phyloP scores from a whole-genome alignment of 352 stramenopile species.

The Pythium phragmiticola region DNA sequence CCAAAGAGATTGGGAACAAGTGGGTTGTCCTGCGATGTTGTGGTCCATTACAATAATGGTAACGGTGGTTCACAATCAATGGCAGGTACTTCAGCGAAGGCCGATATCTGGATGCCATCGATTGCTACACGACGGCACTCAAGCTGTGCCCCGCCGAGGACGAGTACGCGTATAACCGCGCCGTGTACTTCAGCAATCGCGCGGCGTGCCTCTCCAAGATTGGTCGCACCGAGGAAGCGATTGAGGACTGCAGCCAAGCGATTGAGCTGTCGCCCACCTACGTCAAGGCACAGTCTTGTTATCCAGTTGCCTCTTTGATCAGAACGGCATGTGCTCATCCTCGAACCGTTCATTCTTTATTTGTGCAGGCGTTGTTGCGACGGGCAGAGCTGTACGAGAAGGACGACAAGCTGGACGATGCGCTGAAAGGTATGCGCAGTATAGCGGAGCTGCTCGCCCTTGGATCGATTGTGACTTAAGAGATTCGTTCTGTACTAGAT shows the following conservation, averaged over 20 bases:
- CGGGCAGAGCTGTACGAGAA: slow-evolving; percentile 92
- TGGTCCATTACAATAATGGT: neutral
- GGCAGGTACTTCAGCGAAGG: slow-evolving; percentile 67
- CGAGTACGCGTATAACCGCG: slow-evolving; percentile 81
- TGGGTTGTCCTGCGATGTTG: slow-evolving; percentile 26
- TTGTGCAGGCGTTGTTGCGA: slow-evolving; percentile 74
- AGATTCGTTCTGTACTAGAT: slow-evolving; percentile 30
- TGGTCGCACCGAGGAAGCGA: slow-evolving; percentile 80
- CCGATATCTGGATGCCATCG: slow-evolving; percentile 74
- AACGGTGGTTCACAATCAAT: neutral
- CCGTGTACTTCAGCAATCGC: slow-evolving; percentile 87
- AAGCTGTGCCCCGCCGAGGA: slow-evolving; percentile 73
- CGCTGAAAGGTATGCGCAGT: slow-evolving; percentile 68
- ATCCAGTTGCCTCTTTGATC: neutral
- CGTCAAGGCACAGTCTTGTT: slow-evolving; percentile 77
- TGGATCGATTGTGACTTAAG: neutral
- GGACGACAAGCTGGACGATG: slow-evolving; percentile 93
- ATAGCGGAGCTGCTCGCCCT: neutral
- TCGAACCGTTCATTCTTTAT: neutral
- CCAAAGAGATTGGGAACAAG: slow-evolving; percentile 87
- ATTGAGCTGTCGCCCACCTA: slow-evolving; percentile 96
- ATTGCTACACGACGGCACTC: slow-evolving; percentile 83
- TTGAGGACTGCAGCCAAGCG: slow-evolving; percentile 94
- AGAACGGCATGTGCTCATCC: neutral
- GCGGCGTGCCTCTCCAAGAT: slow-evolving; percentile 74